Conservation (phyloP, 2,329 filamentous ascomycete species). For the Penicillium psychrosexuale region DNA sequence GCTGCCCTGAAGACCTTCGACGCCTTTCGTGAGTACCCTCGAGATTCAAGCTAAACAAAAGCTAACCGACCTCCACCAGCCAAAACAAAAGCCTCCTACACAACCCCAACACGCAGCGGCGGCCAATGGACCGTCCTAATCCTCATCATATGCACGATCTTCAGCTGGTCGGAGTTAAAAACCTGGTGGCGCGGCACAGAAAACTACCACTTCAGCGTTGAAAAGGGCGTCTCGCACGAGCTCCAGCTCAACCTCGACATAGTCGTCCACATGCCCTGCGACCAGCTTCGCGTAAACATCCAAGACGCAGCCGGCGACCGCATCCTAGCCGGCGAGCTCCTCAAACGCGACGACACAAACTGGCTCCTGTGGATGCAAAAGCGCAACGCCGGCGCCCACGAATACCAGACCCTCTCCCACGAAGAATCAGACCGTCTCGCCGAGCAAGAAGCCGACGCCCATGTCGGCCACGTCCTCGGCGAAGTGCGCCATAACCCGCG, state of each 20-base stretch:
- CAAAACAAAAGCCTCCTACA: conserved; percentile 93
- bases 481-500: conserved; percentile 65
- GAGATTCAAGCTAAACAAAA: neutral
- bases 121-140: conserved; percentile 92
- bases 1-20: conserved; percentile 78
- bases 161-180: conserved; percentile 72
- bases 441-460: conserved; percentile 65
- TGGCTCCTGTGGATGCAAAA: conserved; percentile 79
- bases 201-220: conserved; percentile 86
- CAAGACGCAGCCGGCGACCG: conserved; percentile 92
- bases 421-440: conserved; percentile 56
- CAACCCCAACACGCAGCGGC: conserved; percentile 76
- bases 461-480: conserved; percentile 86
- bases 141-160: conserved; percentile 67
- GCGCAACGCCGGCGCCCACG: conserved; percentile 60
- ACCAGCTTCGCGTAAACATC: conserved; percentile 89
- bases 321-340: conserved; percentile 73
- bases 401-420: conserved; percentile 55
- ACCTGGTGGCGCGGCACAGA: conserved; percentile 84
- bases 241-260: conserved; percentile 95
- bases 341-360: conserved; percentile 72
- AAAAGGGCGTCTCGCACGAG: conserved; percentile 81
- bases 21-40: conserved; percentile 74
- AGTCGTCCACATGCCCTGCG: conserved; percentile 85
- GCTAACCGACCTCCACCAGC: conserved; percentile 52